Percentiles rank a stretch among this genome's conserved stretches.
Conservation (phyloP, 345 rosid genomes). For the Lepidium africanum region DNA sequence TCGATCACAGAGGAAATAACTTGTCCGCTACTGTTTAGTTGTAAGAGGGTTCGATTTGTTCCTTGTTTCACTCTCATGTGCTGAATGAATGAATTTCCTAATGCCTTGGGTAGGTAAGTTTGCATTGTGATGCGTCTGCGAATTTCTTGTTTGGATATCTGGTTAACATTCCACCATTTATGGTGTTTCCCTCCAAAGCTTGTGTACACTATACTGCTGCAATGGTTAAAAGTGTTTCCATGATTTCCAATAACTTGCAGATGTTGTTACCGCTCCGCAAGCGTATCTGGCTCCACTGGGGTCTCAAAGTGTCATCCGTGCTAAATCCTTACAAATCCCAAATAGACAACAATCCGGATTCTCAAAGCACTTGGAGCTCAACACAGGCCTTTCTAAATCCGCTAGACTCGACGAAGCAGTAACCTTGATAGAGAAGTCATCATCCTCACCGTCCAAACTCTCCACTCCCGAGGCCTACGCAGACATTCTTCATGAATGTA, state of each 20-base stretch:
- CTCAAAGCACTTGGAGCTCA: background rate
- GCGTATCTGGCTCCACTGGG: background rate
- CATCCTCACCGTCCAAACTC: conserved; percentile 23
- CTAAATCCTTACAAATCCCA: conserved; percentile 1
- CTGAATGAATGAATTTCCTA: background rate
- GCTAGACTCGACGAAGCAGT: conserved; percentile 15
- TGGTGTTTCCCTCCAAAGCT: background rate
- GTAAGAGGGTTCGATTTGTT: background rate
- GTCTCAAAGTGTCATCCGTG: background rate
- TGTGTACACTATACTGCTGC: background rate
- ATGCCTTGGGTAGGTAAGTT: conserved; percentile 16
- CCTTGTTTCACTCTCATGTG: background rate
- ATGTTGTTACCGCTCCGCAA: background rate
- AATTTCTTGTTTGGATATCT: background rate
- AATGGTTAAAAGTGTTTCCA: background rate
- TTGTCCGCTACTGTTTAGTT: background rate
- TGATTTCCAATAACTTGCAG: background rate
- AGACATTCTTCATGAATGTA: conserved; percentile 35
- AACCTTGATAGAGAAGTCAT: background rate
- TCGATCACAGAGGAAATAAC: background rate
- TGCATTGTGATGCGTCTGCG: background rate
- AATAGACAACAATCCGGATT: background rate
- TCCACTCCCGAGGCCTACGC: conserved; percentile 21
- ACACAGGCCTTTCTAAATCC: background rate
- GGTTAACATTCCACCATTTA: background rate